phyloP scores from a whole-genome alignment of 345 rosid genomes.

The Combretum micranthum region DNA sequence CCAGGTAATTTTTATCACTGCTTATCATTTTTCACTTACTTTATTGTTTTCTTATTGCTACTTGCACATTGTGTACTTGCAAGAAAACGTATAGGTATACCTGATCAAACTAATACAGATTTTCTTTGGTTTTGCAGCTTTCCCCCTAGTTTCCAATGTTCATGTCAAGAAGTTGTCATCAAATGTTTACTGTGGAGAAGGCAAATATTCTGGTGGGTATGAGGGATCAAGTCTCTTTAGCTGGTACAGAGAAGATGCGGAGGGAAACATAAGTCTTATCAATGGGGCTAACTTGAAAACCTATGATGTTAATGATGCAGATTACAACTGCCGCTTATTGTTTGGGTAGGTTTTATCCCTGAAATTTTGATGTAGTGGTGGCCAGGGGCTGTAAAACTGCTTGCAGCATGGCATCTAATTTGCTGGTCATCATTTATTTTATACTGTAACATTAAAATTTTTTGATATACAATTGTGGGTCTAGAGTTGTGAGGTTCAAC shows the following conservation, averaged over 20 bases:
- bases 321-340: constrained; percentile 71
- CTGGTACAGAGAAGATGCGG: constrained; percentile 85
- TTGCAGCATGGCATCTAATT: no score
- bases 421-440: no score
- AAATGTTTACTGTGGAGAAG: constrained; percentile 74
- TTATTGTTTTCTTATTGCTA: no score
- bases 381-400: no score
- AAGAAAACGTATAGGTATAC: background rate
- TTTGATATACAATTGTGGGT: no score
- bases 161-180: constrained; percentile 50
- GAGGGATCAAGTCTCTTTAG: constrained; percentile 85
- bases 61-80: no score
- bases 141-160: constrained; percentile 64
- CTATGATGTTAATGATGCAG: constrained; percentile 74
- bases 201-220: constrained; percentile 88
- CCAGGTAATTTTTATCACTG: no score
- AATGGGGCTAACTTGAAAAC: constrained; percentile 62
- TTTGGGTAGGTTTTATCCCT: constrained; percentile 55
- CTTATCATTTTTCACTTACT: no score
- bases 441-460: no score
- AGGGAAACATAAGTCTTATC: constrained; percentile 62
- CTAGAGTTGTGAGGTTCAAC: no score
- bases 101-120: background rate
- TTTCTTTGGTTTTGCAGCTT: constrained; percentile 44
- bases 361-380: no score